Evolutionary conservation across 2,329 filamentous ascomycete genomes (phyloP).

Genomic region (Aspergillus sp.): DNA sequence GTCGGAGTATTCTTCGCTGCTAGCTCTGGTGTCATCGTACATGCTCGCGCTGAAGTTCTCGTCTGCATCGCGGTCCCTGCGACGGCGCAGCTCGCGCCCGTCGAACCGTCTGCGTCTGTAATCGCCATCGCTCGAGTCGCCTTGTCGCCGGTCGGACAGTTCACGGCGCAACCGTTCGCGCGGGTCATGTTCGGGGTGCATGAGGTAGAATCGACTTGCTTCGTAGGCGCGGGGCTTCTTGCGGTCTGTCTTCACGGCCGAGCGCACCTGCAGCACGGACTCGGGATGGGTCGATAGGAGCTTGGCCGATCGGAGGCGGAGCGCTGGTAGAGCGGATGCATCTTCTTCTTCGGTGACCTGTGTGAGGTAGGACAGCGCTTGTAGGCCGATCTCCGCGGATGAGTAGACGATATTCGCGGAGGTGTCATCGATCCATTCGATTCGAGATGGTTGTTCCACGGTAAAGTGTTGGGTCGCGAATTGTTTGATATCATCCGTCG

Average conservation of each 20-base stretch:
- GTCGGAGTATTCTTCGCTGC: constrained; percentile 25
- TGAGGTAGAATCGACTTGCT: constrained; percentile 85
- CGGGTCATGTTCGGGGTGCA: constrained; percentile 85
- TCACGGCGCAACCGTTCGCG: constrained; percentile 65
- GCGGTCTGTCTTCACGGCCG: constrained; percentile 71
- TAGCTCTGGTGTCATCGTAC: constrained; percentile 68
- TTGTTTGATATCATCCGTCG: constrained; percentile 72
- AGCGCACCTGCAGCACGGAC: constrained; percentile 66
- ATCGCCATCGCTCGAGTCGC: constrained; percentile 39
- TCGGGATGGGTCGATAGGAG: constrained; percentile 66
- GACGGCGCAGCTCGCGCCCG: constrained; percentile 52
- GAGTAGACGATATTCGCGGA: constrained; percentile 83
- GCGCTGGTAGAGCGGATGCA: constrained; percentile 50
- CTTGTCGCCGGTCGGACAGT: constrained; percentile 43
- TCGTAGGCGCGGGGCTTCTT: constrained; percentile 77
- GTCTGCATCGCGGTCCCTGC: constrained; percentile 48
- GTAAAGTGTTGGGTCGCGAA: constrained; percentile 70
- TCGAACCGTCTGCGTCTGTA: constrained; percentile 57
- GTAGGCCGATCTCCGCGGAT: constrained; percentile 50
- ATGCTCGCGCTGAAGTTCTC: constrained; percentile 70
- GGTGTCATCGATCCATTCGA: constrained; percentile 95
- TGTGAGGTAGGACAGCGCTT: constrained; percentile 53
- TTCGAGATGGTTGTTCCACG: constrained; percentile 52
- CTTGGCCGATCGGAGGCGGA: constrained; percentile 69
- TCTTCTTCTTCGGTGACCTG: constrained; percentile 36